Evolutionary conservation across 768 basidiomycete genomes (phyloP), one percentile per base, ranked within the genome.

Genomic region (Coprinopsis cinerea): DNA sequence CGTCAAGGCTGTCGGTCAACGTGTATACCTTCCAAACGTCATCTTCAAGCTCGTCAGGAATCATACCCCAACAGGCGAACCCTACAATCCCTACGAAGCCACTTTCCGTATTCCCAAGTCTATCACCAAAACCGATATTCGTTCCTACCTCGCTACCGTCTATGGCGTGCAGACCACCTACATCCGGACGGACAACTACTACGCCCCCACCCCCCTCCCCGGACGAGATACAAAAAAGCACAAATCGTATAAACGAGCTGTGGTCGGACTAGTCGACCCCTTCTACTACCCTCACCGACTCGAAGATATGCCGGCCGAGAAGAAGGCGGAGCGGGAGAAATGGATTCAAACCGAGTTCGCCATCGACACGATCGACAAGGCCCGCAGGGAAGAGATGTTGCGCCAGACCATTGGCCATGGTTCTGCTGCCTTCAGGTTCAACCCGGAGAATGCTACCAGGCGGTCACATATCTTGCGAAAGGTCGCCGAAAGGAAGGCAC

Each of bases 81-180:
- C 91, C 1, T 97, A 97, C 74, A 94, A 97, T 54, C 92, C 93
- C 1, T 92, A 86, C 71, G 86, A 92, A 65, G 93, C 92, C 7
- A 97, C 93, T 2, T 95, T 97, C 72, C 88, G 91, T 48, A 76
- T 95, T 34, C 87, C 92, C n/a, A 79, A 81, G 54, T 85, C 82
- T 36, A 75, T 94, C 67, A 96, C 92, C 36, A 97, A 97, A 69
- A 89, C 86, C 49, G 93, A 97, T 68, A 71, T 97, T 30, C 84
- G 92, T 34, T 85, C 87, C 0, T 92, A 95, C 63, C 79, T 97
- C 41, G 68, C 69, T 45, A 77, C 91, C 27, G 78, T 85, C n/a
- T 97, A 97, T 58, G 88, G 89, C 53, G 82, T 97, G 40, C 72
- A 83, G 60, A 86, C 88, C 52, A 95, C 92, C 5, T 96, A 94